Evolutionary conservation across 192 early-diverging fungal species (phyloP).

Genomic region (Lobosporangium transversale): DNA sequence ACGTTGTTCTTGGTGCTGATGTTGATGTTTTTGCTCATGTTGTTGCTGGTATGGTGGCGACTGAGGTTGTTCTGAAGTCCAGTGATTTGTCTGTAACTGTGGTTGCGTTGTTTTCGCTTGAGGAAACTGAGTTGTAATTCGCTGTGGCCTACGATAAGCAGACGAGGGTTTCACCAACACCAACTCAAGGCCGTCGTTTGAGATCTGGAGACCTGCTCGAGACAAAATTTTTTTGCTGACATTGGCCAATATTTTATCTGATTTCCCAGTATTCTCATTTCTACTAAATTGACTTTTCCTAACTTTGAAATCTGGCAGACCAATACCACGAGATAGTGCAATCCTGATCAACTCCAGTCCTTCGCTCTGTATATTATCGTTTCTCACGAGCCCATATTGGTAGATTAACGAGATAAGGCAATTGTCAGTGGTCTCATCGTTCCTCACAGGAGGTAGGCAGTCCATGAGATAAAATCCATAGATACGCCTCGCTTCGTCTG

Average conservation of each 20-base stretch:
- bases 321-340: constrained; percentile 20
- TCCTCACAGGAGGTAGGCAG: constrained; percentile 1
- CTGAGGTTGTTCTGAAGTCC: not conserved
- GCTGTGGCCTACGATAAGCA: not conserved
- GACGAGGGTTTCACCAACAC: not conserved
- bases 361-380: constrained; percentile 12
- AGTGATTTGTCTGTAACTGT: not conserved
- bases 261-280: not conserved
- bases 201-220: not conserved
- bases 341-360: constrained; percentile 32
- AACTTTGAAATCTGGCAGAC: not conserved
- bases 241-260: not conserved
- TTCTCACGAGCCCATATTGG: constrained; percentile 13
- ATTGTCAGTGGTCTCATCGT: constrained; percentile 23
- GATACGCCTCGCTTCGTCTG: constrained; percentile 13
- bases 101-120: not conserved
- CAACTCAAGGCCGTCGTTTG: not conserved
- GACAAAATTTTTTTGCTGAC: not conserved
- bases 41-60: no score
- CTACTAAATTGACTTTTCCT: not conserved
- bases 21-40: no score
- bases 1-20: no score
- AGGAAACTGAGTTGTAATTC: not conserved
- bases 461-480: constrained; percentile 21
- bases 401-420: constrained; percentile 36